Percentiles rank a stretch among this genome's conserved stretches.
These are phyloP conservation scores for Tolypocladium ophioglossoides DNA, from an alignment of 2,329 filamentous ascomycete species.

Conservation along the genomic window DNA sequence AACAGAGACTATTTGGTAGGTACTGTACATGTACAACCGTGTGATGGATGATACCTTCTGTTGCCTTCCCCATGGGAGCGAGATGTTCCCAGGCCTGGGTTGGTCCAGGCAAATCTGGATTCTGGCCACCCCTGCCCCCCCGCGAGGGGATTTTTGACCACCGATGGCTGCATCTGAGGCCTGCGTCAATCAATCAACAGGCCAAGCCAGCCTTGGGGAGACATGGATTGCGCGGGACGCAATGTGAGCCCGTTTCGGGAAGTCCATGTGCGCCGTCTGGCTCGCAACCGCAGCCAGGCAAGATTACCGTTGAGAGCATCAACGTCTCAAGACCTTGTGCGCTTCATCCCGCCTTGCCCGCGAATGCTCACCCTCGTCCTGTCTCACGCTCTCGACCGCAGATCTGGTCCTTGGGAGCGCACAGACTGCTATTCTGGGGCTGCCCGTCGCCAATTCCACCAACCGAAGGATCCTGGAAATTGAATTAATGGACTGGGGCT, in stretches of 20 bases:
- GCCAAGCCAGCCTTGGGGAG: neutral
- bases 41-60: neutral
- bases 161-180: neutral
- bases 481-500: neutral
- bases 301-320: neutral
- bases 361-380: neutral
- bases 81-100: neutral
- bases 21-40: neutral
- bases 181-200: neutral
- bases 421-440: neutral
- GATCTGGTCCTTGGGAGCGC: neutral
- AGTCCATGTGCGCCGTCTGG: neutral
- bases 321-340: slow-evolving; percentile 7
- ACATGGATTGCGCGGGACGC: neutral
- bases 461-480: neutral
- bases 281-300: neutral
- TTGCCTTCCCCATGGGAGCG: neutral
- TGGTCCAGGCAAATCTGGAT: too few relatives aligned
- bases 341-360: slow-evolving; percentile 1
- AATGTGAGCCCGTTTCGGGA: neutral
- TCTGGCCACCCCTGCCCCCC: neutral
- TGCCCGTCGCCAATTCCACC: neutral
- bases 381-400: neutral
- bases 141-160: neutral
- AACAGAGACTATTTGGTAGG: neutral